These are phyloP conservation scores for Boletus sp. DNA, from an alignment of 1,284 basidiomycete species.

Conservation along the genomic window DNA sequence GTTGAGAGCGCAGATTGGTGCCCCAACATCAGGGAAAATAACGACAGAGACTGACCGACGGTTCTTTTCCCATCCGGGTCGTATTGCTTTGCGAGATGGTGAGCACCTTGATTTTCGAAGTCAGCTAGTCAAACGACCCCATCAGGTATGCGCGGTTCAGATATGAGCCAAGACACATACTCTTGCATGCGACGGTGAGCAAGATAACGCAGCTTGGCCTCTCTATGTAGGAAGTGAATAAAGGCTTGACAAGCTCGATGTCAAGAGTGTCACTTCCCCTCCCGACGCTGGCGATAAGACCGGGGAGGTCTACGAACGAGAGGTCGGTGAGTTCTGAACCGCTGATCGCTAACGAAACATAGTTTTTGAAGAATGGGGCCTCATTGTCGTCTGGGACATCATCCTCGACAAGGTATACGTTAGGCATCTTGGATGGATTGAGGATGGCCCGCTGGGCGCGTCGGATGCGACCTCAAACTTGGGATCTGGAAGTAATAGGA, in stretches of 20 bases:
- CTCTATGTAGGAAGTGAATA: slow-evolving; percentile 63
- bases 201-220: slow-evolving; percentile 71
- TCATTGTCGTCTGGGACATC: slow-evolving; percentile 41
- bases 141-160: neutral
- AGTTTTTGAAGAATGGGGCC: slow-evolving; percentile 64
- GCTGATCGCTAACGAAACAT: slow-evolving; percentile 66
- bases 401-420: slow-evolving; percentile 46
- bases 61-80: slow-evolving; percentile 68
- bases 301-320: slow-evolving; percentile 59
- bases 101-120: slow-evolving; percentile 75
- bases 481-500: slow-evolving; percentile 50
- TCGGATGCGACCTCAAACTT: slow-evolving; percentile 67
- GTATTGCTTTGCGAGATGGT: slow-evolving; percentile 55
- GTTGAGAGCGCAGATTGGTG: neutral
- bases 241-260: slow-evolving; percentile 62
- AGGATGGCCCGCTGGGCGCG: slow-evolving; percentile 75
- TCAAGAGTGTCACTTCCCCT: slow-evolving; percentile 54
- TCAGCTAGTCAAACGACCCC: slow-evolving; percentile 52
- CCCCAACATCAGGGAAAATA: neutral
- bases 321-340: slow-evolving; percentile 72
- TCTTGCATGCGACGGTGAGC: slow-evolving; percentile 73
- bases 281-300: slow-evolving; percentile 66
- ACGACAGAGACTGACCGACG: slow-evolving; percentile 53
- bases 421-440: slow-evolving; percentile 50
- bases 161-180: slow-evolving; percentile 41